phyloP scores from a whole-genome alignment of 225 moss, liverwort and hornwort genomes.

The Pseudoscleropodium purum region DNA sequence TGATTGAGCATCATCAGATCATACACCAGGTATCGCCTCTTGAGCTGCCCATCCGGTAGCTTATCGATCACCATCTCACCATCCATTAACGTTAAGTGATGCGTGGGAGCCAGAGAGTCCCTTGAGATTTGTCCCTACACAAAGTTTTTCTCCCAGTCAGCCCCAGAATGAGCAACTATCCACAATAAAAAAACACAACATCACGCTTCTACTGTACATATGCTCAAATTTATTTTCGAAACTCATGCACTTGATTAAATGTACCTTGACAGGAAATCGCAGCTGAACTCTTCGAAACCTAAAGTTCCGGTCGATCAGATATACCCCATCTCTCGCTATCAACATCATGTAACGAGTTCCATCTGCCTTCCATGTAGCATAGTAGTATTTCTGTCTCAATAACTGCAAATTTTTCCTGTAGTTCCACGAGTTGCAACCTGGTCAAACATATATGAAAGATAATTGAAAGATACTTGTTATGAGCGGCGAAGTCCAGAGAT shows the following conservation, averaged over 20 bases:
- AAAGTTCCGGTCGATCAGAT: conserved; percentile 93
- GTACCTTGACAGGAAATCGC: conserved; percentile 75
- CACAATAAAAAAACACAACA: background rate
- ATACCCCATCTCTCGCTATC: conserved; percentile 72
- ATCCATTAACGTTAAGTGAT: conserved; percentile 90
- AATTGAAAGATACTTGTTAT: background rate
- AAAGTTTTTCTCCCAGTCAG: background rate
- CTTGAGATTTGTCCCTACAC: conserved; percentile 23
- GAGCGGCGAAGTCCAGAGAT: background rate
- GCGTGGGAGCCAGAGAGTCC: conserved; percentile 38
- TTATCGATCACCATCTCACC: conserved; percentile 99
- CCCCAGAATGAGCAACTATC: background rate
- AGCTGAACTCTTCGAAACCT: conserved; percentile 86
- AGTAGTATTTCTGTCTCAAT: conserved; percentile 78
- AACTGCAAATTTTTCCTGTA: conserved; percentile 86
- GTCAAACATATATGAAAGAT: background rate
- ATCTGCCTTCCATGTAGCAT: conserved; percentile 99
- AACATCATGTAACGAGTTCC: conserved; percentile 99
- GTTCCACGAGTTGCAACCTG: background rate
- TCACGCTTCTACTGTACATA: background rate
- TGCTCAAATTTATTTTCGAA: background rate
- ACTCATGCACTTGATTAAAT: background rate
- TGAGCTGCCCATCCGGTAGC: conserved; percentile 52
- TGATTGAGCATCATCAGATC: conserved; percentile 92
- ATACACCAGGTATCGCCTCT: conserved; percentile 88